Evolutionary conservation across 2,329 filamentous ascomycete genomes (phyloP).

Genomic region (Simplicillium sp.): DNA sequence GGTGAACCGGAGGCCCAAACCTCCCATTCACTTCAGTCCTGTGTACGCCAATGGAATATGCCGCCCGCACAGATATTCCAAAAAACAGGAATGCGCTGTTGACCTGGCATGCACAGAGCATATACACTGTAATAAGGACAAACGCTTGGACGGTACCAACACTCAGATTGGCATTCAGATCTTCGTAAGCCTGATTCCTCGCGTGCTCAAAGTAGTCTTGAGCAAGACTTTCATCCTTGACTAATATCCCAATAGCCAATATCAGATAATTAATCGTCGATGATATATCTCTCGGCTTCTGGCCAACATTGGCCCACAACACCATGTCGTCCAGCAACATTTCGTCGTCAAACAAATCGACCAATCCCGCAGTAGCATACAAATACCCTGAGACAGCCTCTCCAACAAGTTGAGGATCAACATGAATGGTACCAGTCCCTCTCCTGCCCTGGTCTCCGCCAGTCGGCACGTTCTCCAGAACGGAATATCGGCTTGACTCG

Average conservation of each 20-base stretch:
- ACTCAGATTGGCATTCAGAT: conserved; percentile 35
- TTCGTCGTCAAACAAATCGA: conserved; percentile 36
- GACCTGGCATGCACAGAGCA: conserved; percentile 45
- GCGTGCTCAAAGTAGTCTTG: conserved; percentile 40
- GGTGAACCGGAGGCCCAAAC: conserved; percentile 33
- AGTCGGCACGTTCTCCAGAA: conserved; percentile 32
- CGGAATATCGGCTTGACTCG: conserved; percentile 38
- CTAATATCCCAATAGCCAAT: conserved; percentile 38
- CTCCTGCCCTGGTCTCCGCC: too few relatives aligned
- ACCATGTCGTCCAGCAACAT: conserved; percentile 29
- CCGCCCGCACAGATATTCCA: conserved; percentile 40
- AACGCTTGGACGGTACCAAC: conserved; percentile 41
- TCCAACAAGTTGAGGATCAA: too few relatives aligned
- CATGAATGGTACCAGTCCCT: too few relatives aligned
- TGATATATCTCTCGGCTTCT: conserved; percentile 23
- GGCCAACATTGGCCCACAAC: conserved; percentile 27
- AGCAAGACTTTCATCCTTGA: conserved; percentile 28
- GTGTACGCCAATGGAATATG: conserved; percentile 43
- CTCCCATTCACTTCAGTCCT: conserved; percentile 43
- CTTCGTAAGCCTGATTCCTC: conserved; percentile 32
- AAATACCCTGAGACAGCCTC: conserved; percentile 16
- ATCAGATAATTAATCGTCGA: conserved; percentile 39
- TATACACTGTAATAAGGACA: conserved; percentile 40
- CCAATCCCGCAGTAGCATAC: conserved; percentile 31
- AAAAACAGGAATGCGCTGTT: conserved; percentile 46